phyloP scores from a whole-genome alignment of 371 early-diverging fungal genomes.

The Batrachochytrium dendrobatidis region DNA sequence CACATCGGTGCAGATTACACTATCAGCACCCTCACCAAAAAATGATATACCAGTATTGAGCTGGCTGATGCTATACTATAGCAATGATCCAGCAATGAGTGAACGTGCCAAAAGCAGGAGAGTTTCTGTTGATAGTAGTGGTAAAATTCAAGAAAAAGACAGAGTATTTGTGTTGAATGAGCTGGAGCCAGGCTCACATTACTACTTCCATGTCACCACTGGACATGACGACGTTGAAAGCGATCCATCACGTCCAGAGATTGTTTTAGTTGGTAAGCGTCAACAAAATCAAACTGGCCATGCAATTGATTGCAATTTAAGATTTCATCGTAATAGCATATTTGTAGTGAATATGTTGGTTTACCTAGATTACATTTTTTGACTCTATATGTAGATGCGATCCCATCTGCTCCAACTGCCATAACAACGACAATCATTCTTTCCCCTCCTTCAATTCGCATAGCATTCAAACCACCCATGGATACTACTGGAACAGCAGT shows the following conservation, averaged over 20 bases:
- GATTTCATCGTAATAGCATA: background rate
- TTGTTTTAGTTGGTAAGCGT: conserved; percentile 27
- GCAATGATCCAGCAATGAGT: conserved; percentile 2
- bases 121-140: background rate
- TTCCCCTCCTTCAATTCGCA: conserved; percentile 4
- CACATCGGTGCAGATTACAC: conserved; percentile 11
- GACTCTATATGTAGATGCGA: conserved; percentile 5
- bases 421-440: background rate
- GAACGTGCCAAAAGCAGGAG: background rate
- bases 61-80: background rate
- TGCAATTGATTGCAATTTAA: no score
- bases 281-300: no score
- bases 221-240: conserved; percentile 26
- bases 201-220: conserved; percentile 22
- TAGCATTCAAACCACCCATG: conserved; percentile 7
- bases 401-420: background rate
- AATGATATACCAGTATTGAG: background rate
- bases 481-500: conserved; percentile 12
- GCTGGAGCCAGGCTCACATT: conserved; percentile 20
- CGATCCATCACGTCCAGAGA: conserved; percentile 7
- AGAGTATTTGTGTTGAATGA: background rate
- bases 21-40: conserved; percentile 5
- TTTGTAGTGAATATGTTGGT: conserved; percentile 14
- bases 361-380: background rate
- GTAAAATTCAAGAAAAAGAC: background rate